Evolutionary conservation across 768 basidiomycete species (phyloP).

Genomic region (Boletus subparvulus): DNA sequence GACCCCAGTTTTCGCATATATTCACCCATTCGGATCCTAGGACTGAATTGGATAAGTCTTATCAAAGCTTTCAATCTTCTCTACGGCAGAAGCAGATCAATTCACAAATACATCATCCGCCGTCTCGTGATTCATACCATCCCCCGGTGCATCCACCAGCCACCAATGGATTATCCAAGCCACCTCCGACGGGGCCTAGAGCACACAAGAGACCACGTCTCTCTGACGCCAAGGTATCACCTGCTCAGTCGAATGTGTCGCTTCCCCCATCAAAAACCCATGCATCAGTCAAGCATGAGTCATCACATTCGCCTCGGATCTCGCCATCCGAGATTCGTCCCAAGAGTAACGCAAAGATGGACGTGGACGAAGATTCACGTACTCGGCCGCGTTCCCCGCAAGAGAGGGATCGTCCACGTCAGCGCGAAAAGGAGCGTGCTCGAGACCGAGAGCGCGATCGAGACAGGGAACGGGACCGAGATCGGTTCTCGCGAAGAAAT

Average conservation of each 20-base stretch:
- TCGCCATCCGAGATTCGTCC: conserved; percentile 28
- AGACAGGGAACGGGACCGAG: conserved; percentile 38
- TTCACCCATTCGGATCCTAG: conserved; percentile 39
- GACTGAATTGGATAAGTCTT: conserved; percentile 73
- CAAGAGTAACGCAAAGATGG: conserved; percentile 45
- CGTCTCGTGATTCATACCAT: conserved; percentile 48
- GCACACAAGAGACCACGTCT: conserved; percentile 79
- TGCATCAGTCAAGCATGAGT: conserved; percentile 22
- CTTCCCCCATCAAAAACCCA: conserved; percentile 30
- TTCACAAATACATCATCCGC: conserved; percentile 33
- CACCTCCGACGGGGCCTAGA: conserved; percentile 75
- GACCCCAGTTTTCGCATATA: conserved; percentile 5
- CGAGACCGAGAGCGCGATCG: conserved; percentile 38
- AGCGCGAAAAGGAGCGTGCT: conserved; percentile 37
- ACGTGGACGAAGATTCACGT: conserved; percentile 54
- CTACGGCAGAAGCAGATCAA: conserved; percentile 40
- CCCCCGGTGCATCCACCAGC: conserved; percentile 30
- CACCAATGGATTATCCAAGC: conserved; percentile 43
- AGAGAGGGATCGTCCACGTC: conserved; percentile 40
- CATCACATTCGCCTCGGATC: conserved; percentile 31
- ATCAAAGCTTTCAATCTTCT: conserved; percentile 56
- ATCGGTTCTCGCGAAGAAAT: conserved; percentile 42
- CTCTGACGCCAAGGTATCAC: conserved; percentile 48
- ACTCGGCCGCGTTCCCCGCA: conserved; percentile 44
- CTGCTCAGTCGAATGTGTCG: conserved; percentile 31